Conservation (phyloP, 1,284 basidiomycete genomes). For the Tremellales sp. region DNA sequence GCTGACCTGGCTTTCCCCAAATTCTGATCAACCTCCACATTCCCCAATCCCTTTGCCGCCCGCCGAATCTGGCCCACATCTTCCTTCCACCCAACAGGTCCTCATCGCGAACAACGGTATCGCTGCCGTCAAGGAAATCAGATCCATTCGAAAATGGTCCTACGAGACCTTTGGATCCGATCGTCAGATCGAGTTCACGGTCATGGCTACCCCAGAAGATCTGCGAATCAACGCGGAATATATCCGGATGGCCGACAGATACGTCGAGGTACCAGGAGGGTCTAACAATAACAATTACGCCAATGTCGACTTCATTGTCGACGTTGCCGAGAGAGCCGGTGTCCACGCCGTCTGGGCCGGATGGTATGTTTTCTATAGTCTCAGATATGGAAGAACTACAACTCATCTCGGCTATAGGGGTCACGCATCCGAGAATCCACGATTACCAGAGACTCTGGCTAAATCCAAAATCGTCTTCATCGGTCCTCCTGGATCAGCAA, state of each 20-base stretch:
- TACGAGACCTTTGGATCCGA: slow-evolving; percentile 99
- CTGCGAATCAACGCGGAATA: slow-evolving; percentile 95
- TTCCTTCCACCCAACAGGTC: slow-evolving; percentile 64
- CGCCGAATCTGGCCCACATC: background rate
- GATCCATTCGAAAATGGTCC: slow-evolving; percentile 98
- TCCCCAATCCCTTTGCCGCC: background rate
- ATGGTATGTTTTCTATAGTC: slow-evolving; percentile 58
- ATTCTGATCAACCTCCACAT: background rate
- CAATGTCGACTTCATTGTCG: slow-evolving; percentile 98
- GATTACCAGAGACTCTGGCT: slow-evolving; percentile 89
- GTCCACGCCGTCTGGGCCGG: slow-evolving; percentile 99
- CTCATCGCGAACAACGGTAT: slow-evolving; percentile 98
- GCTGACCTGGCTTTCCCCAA: background rate
- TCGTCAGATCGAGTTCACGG: slow-evolving; percentile 94
- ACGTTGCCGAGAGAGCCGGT: slow-evolving; percentile 93
- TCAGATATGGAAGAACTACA: background rate
- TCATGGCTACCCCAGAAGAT: slow-evolving; percentile 99
- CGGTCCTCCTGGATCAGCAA: slow-evolving; percentile 96
- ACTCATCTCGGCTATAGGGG: slow-evolving; percentile 54
- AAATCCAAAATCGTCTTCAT: slow-evolving; percentile 98
- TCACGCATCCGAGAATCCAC: slow-evolving; percentile 98
- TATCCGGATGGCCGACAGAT: slow-evolving; percentile 99
- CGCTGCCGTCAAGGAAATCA: slow-evolving; percentile 98
- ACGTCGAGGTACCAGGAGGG: slow-evolving; percentile 97
- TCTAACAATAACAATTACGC: slow-evolving; percentile 99